phyloP scores from a whole-genome alignment of 805 yeast species.

The Candida ficus region DNA sequence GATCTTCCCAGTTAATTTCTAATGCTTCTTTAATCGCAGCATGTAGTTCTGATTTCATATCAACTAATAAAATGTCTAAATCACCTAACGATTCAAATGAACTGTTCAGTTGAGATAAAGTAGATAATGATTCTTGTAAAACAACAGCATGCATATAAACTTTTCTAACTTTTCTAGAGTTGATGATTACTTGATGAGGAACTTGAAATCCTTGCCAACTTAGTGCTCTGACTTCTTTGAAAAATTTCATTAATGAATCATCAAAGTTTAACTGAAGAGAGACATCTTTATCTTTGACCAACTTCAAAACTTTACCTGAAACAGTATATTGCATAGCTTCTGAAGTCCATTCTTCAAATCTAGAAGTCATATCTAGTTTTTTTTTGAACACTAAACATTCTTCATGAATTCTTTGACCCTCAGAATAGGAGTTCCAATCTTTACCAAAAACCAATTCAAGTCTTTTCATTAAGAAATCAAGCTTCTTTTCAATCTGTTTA shows the following conservation, averaged over 20 bases:
- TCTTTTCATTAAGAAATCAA: conserved; percentile 36
- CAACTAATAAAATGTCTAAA: conserved; percentile 36
- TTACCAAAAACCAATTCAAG: conserved; percentile 50
- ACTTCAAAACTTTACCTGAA: conserved; percentile 35
- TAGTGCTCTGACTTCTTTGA: conserved; percentile 51
- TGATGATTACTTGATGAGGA: conserved; percentile 45
- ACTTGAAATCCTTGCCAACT: conserved; percentile 46
- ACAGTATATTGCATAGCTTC: conserved; percentile 22
- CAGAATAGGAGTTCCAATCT: conserved; percentile 58
- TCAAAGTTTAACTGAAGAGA: conserved; percentile 50
- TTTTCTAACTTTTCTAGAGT: conserved; percentile 44
- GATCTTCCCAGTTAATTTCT: conserved; percentile 46
- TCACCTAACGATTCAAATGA: conserved; percentile 34
- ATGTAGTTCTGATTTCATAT: conserved; percentile 31
- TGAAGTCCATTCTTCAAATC: conserved; percentile 47
- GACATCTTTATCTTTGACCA: conserved; percentile 25
- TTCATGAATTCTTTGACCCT: conserved; percentile 56
- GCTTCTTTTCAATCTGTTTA: conserved; percentile 41
- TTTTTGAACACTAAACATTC: conserved; percentile 43
- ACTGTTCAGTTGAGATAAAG: conserved; percentile 30
- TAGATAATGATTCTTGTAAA: conserved; percentile 45
- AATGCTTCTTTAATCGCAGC: conserved; percentile 30
- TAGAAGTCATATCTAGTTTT: conserved; percentile 37
- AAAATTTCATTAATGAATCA: conserved; percentile 33
- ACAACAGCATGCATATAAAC: conserved; percentile 54